Conservation (phyloP, 495 filamentous ascomycete genomes). For the Aspergillus cavernicola region DNA sequence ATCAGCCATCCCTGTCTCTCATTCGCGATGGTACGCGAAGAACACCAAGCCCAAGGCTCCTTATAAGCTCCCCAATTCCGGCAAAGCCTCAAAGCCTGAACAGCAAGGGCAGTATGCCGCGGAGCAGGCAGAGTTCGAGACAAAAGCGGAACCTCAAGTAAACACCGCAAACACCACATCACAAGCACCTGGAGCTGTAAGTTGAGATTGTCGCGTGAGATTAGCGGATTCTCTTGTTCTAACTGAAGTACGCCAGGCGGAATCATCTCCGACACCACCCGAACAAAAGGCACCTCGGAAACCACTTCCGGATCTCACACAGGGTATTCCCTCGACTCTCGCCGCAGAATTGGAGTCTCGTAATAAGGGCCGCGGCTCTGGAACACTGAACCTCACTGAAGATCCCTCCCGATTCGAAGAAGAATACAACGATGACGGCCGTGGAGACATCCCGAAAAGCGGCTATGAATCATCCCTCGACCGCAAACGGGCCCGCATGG, state of each 20-base stretch:
- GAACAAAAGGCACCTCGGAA: conserved; percentile 28
- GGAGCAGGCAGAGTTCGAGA: conserved; percentile 45
- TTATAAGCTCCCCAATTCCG: conserved; percentile 40
- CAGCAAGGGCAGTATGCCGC: conserved; percentile 32
- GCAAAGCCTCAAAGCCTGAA: conserved; percentile 26
- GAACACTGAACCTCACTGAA: conserved; percentile 56
- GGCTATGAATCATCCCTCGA: conserved; percentile 90
- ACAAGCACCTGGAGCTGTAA: conserved; percentile 26
- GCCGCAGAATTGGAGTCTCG: conserved; percentile 62
- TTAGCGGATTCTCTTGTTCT: neutral
- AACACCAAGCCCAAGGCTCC: conserved; percentile 42
- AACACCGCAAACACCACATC: conserved; percentile 36
- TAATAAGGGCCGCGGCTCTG: conserved; percentile 38
- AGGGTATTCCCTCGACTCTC: conserved; percentile 87
- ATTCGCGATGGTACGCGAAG: conserved; percentile 47
- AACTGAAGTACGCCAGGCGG: conserved; percentile 20
- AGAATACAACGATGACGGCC: conserved; percentile 45
- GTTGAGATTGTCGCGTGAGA: conserved; percentile 12
- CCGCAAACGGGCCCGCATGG: conserved; percentile 65
- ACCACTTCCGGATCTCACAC: conserved; percentile 80
- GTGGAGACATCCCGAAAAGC: conserved; percentile 66
- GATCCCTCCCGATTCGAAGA: conserved; percentile 49
- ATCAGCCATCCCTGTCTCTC: conserved; percentile 30
- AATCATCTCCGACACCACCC: conserved; percentile 26
- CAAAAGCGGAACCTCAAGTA: conserved; percentile 33